These are phyloP conservation scores for Hirsutella thompsonii DNA, from an alignment of 2,329 filamentous ascomycete species.

Conservation along the genomic window DNA sequence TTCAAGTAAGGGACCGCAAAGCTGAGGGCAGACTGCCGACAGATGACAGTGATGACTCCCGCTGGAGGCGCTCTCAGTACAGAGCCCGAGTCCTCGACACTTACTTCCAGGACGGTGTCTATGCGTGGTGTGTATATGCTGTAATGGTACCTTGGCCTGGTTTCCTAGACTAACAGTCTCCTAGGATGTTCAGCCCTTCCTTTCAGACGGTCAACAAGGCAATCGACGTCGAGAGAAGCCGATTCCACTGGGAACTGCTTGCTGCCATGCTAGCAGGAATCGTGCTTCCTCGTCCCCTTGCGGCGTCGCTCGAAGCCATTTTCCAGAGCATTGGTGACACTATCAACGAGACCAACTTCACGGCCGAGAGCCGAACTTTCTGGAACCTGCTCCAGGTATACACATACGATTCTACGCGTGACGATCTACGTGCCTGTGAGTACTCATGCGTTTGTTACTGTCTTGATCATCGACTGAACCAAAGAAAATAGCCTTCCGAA, in stretches of 20 bases:
- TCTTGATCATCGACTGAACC: background rate
- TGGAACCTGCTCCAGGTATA: slow-evolving; percentile 1
- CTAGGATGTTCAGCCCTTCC: background rate
- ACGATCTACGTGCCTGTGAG: background rate
- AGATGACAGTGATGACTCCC: background rate
- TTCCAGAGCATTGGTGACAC: background rate
- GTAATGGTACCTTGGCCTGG: too few relatives aligned
- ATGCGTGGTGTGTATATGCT: background rate
- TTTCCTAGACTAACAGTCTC: background rate
- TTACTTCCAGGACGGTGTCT: slow-evolving; percentile 1
- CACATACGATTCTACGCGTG: background rate
- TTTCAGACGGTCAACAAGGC: background rate
- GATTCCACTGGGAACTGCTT: background rate
- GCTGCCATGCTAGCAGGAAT: background rate
- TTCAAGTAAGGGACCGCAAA: slow-evolving; percentile 2
- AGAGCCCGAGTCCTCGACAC: background rate
- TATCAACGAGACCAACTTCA: background rate
- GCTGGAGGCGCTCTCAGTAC: slow-evolving; percentile 1
- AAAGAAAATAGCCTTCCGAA: background rate
- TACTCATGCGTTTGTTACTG: background rate
- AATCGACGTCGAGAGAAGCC: background rate
- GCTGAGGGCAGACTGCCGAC: slow-evolving; percentile 1
- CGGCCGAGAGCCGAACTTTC: background rate
- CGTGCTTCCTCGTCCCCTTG: background rate
- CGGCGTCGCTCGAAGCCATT: background rate